Evolutionary conservation across 2,329 filamentous ascomycete genomes (phyloP).

Genomic region (Venturia carpophila): DNA sequence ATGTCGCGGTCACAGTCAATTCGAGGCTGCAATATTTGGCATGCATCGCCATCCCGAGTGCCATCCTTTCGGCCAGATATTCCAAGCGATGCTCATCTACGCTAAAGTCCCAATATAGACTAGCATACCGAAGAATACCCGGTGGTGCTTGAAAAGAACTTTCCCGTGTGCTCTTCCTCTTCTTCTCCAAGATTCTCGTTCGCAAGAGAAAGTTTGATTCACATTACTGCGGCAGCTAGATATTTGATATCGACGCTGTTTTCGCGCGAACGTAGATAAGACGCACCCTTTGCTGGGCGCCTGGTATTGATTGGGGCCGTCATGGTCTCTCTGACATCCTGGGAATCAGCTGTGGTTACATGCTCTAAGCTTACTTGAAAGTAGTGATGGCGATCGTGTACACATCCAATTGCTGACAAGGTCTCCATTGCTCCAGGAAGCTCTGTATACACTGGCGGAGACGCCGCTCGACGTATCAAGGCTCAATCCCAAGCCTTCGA

Average conservation of each 20-base stretch:
- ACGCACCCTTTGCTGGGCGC: slow-evolving; percentile 62
- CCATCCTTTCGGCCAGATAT: slow-evolving; percentile 9
- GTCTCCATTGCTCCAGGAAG: no score
- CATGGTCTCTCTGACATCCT: slow-evolving; percentile 54
- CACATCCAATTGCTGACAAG: no score
- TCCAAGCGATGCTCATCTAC: not conserved
- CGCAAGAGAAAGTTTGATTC: slow-evolving; percentile 44
- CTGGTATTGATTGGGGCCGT: slow-evolving; percentile 57
- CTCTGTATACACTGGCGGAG: no score
- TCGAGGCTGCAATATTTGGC: not conserved
- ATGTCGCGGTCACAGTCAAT: not conserved
- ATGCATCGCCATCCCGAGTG: not conserved
- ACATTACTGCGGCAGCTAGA: slow-evolving; percentile 54
- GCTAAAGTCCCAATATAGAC: not conserved
- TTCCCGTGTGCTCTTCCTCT: slow-evolving; percentile 24
- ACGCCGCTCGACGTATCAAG: no score
- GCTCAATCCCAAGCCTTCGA: no score
- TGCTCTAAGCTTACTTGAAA: not conserved
- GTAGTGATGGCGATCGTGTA: not conserved
- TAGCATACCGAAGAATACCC: not conserved
- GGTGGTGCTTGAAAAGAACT: not conserved
- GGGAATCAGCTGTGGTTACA: slow-evolving; percentile 70
- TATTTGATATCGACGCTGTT: slow-evolving; percentile 49
- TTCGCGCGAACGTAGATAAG: slow-evolving; percentile 61
- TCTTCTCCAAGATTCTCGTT: slow-evolving; percentile 32